Percentiles rank a stretch among this genome's conserved stretches.
phyloP scores from a whole-genome alignment of 2,329 filamentous ascomycete species.

The Fusarium concolor region DNA sequence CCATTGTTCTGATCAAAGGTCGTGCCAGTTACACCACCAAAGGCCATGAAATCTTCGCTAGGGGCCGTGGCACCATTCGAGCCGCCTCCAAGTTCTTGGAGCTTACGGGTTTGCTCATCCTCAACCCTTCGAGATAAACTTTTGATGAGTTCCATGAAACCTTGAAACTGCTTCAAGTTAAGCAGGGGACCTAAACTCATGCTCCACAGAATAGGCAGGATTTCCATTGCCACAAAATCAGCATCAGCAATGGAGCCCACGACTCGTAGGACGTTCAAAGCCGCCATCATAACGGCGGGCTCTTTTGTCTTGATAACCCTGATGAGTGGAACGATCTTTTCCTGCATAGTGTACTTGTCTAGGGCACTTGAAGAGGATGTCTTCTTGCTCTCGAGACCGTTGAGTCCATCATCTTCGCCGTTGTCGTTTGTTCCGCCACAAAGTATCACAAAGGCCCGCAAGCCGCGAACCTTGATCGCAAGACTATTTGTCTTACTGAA shows the following conservation, averaged over 20 bases:
- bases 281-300: conserved; percentile 96
- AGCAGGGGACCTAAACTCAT: conserved; percentile 93
- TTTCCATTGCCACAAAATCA: conserved; percentile 92
- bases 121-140: conserved; percentile 83
- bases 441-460: conserved; percentile 90
- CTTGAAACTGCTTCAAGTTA: conserved; percentile 86
- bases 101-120: conserved; percentile 86
- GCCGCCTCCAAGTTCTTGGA: conserved; percentile 81
- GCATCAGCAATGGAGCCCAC: conserved; percentile 85
- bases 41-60: conserved; percentile 76
- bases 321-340: conserved; percentile 92
- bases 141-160: conserved; percentile 91
- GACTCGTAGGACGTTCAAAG: conserved; percentile 84
- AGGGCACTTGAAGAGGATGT: conserved; percentile 79
- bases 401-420: conserved; percentile 75
- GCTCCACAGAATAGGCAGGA: conserved; percentile 88
- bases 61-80: conserved; percentile 63
- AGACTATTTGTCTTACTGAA: conserved; percentile 95
- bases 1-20: conserved; percentile 64
- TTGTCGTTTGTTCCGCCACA: conserved; percentile 77
- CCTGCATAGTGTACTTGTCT: conserved; percentile 98
- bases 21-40: conserved; percentile 74
- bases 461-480: conserved; percentile 90
- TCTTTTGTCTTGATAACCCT: conserved; percentile 98
- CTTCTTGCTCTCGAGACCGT: conserved; percentile 76